A percentile compares a stretch with the other conserved stretches of the same genome.
Evolutionary conservation across 805 yeast genomes (phyloP).

Genomic region (Candida cerambycidarum): DNA sequence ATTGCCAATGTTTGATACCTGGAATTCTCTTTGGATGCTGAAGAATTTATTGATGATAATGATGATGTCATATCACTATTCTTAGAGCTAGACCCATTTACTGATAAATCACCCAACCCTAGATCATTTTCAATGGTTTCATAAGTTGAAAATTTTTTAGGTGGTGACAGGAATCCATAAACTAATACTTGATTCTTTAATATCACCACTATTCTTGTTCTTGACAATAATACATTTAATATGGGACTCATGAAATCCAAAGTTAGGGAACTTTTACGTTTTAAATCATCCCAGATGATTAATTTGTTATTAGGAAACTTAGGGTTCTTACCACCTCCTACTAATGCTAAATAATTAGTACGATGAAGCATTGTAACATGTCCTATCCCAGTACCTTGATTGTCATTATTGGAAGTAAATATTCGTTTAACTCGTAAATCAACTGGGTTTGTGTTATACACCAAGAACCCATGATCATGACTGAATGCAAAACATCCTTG

Average conservation of each 20-base stretch:
- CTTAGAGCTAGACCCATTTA: slow-evolving; percentile 13
- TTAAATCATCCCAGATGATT: slow-evolving; percentile 89
- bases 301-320: slow-evolving; percentile 75
- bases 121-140: slow-evolving; percentile 64
- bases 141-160: slow-evolving; percentile 59
- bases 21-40: slow-evolving; percentile 14
- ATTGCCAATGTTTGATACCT: slow-evolving; percentile 62
- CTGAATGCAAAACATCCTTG: slow-evolving; percentile 86
- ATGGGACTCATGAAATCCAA: slow-evolving; percentile 79
- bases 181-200: slow-evolving; percentile 66
- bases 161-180: slow-evolving; percentile 80
- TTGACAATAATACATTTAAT: slow-evolving; percentile 68
- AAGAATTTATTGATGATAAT: slow-evolving; percentile 9
- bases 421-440: slow-evolving; percentile 67
- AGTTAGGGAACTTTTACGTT: slow-evolving; percentile 66
- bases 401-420: slow-evolving; percentile 23
- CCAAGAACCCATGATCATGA: slow-evolving; percentile 77
- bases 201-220: slow-evolving; percentile 74
- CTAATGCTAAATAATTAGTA: slow-evolving; percentile 84
- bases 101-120: slow-evolving; percentile 62
- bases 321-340: slow-evolving; percentile 87
- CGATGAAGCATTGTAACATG: slow-evolving; percentile 79
- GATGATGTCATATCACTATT: slow-evolving; percentile 12
- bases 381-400: slow-evolving; percentile 62
- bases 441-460: slow-evolving; percentile 85